Base-by-base conservation (phyloP, 2,329 filamentous ascomycete genomes). In the Ophiostoma montium region DNA sequence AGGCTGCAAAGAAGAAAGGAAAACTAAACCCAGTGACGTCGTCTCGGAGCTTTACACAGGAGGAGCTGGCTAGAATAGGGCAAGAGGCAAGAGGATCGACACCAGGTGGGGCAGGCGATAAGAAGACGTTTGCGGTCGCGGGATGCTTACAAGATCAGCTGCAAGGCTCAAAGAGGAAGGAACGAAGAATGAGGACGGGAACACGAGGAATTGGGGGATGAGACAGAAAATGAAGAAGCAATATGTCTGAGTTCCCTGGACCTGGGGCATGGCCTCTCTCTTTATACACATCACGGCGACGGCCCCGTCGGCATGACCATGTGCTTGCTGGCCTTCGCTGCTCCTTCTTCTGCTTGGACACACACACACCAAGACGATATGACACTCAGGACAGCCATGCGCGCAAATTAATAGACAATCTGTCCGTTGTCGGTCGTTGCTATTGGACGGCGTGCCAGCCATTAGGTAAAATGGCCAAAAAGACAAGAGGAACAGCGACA, bases 391-490 rank as follows among this genome's bases (percentile, higher is more conserved):
- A n/a, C n/a, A n/a, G n/a, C n/a, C n/a, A n/a, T n/a, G n/a, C n/a
- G n/a, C n/a, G n/a, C n/a, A 39, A 21, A 39, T 39, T 18, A 39
- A 13, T 7, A 3, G 16, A 21, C 16, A 21, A 13, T 19, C 18
- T 12, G 11, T 18, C 38, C 38, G 38, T 23, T 41, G 19, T 41
- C 27, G 42, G 42, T 30, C 30, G 35, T 16, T 21, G 16, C 16
- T 12, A 33, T 45, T 32, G 30, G 27, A 19, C 30, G 16, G 16
- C 10, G 48, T 41, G 30, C 41, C 41, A 38, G 41, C 49, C 46
- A 50, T 50, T 50, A 50, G 49, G 49, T 50, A 50, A 50, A 36
- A 47, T 16, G 19, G 36, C n/a, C n/a, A n/a, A n/a, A n/a, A 33
- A 18, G 23, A 39, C 32, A 30, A 31, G 30, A 23, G 33, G 12